Conservation (phyloP, 177 flowering plant genomes). For the Vitis hybrid region DNA sequence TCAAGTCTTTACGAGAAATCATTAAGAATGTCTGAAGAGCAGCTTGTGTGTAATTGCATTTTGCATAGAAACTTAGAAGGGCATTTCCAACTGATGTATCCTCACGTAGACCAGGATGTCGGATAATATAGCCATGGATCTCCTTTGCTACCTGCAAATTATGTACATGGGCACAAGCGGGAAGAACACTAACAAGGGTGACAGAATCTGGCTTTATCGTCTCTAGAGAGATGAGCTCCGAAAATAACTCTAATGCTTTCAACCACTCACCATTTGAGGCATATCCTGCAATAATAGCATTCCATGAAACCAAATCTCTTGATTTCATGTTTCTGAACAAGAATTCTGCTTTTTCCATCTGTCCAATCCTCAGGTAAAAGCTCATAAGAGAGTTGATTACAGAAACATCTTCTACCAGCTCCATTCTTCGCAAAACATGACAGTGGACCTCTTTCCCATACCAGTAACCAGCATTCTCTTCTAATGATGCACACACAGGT, state of each 20-base stretch:
- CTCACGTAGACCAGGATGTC: constrained; percentile 30
- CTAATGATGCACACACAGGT: constrained; percentile 57
- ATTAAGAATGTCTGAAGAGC: constrained; percentile 49
- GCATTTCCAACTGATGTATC: constrained; percentile 65
- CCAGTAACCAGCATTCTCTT: constrained; percentile 19
- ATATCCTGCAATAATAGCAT: constrained; percentile 72
- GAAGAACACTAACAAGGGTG: constrained; percentile 62
- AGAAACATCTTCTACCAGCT: constrained; percentile 38
- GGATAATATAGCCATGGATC: constrained; percentile 59
- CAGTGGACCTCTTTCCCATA: constrained; percentile 61
- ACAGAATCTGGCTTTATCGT: constrained; percentile 45
- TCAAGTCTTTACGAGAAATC: constrained; percentile 50
- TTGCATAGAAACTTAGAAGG: constrained; percentile 66
- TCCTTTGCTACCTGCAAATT: constrained; percentile 43
- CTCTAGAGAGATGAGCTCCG: constrained; percentile 31
- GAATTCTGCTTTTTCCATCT: constrained; percentile 41
- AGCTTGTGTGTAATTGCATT: constrained; percentile 41
- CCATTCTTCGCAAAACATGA: constrained; percentile 40
- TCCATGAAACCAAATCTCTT: constrained; percentile 84
- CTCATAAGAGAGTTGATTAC: constrained; percentile 70
- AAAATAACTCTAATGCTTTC: constrained; percentile 53
- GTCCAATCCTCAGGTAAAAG: constrained; percentile 63
- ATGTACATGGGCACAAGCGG: constrained; percentile 55
- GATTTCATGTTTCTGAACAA: constrained; percentile 48
- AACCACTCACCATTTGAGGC: constrained; percentile 46